Percentiles rank a stretch among this genome's conserved stretches.
phyloP scores from a whole-genome alignment of 371 early-diverging fungal species.

The Mucor piriformis region DNA sequence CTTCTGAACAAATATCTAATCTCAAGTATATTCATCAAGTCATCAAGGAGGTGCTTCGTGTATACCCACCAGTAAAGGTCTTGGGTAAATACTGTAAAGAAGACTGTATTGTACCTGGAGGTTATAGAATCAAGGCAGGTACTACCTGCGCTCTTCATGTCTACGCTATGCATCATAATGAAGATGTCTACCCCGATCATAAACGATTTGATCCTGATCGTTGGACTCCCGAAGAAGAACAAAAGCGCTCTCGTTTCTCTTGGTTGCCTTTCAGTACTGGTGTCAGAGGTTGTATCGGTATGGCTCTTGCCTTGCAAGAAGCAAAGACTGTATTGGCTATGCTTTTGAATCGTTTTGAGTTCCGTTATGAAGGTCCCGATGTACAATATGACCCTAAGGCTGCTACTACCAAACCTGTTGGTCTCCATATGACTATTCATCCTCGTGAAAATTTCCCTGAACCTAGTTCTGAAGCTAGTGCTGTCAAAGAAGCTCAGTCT shows the following conservation, averaged over 20 bases:
- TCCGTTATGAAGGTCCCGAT: conserved; percentile 44
- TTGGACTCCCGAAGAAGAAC: conserved; percentile 56
- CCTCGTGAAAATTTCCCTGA: conserved; percentile 47
- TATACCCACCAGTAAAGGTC: conserved; percentile 52
- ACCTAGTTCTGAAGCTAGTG: conserved; percentile 21
- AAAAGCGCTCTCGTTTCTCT: conserved; percentile 51
- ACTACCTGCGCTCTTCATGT: conserved; percentile 27
- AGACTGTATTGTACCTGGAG: conserved; percentile 56
- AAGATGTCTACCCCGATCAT: conserved; percentile 51
- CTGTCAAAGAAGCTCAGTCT: conserved; percentile 7
- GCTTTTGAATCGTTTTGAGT: conserved; percentile 46
- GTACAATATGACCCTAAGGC: conserved; percentile 34
- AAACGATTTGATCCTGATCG: conserved; percentile 58
- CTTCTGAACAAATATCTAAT: conserved; percentile 45
- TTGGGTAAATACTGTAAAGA: conserved; percentile 53
- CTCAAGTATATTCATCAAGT: conserved; percentile 49
- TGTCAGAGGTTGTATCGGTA: conserved; percentile 48
- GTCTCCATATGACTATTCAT: conserved; percentile 40
- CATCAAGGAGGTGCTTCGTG: conserved; percentile 59
- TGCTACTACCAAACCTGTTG: conserved; percentile 45
- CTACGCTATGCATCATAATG: conserved; percentile 49
- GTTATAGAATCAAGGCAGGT: conserved; percentile 36
- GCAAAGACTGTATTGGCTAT: conserved; percentile 60
- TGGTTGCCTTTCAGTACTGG: conserved; percentile 64
- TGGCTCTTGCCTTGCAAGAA: conserved; percentile 63